These are phyloP conservation scores for Mycena galopus DNA, from an alignment of 768 basidiomycete genomes.

Conservation along the genomic window DNA sequence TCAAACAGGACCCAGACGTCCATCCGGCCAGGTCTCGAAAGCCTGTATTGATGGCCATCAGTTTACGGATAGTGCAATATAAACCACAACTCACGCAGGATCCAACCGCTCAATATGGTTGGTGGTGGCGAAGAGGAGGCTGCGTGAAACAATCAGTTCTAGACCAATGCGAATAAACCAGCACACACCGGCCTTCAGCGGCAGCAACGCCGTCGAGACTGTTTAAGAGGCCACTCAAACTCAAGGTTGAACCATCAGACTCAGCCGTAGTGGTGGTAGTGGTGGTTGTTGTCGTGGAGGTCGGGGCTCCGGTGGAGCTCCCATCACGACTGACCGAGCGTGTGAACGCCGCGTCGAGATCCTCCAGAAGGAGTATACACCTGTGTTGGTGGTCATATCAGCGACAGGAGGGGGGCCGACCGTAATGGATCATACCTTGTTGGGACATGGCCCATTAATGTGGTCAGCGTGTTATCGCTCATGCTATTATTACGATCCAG, in stretches of 20 bases:
- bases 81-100: slow-evolving; percentile 90
- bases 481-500: slow-evolving; percentile 63
- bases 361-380: slow-evolving; percentile 94
- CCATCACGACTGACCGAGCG: slow-evolving; percentile 87
- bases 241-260: slow-evolving; percentile 83
- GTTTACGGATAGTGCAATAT: too few relatives aligned
- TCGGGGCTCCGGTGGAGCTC: slow-evolving; percentile 81
- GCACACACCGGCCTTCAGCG: slow-evolving; percentile 84
- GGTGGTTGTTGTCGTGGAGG: slow-evolving; percentile 57
- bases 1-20: slow-evolving; percentile 95
- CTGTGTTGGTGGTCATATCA: slow-evolving; percentile 51
- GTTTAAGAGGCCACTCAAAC: slow-evolving; percentile 88
- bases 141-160: slow-evolving; percentile 43
- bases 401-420: slow-evolving; percentile 24
- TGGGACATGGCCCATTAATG: slow-evolving; percentile 90
- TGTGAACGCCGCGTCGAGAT: slow-evolving; percentile 93
- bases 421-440: slow-evolving; percentile 64
- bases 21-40: slow-evolving; percentile 92
- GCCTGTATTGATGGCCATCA: too few relatives aligned
- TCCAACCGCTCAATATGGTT: slow-evolving; percentile 96
- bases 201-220: slow-evolving; percentile 89
- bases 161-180: slow-evolving; percentile 14
- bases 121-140: slow-evolving; percentile 90
- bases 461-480: slow-evolving; percentile 90
- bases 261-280: slow-evolving; percentile 52